Percentiles rank a stretch among this genome's conserved stretches.
These are phyloP conservation scores for Obba rivulosa DNA, from an alignment of 768 basidiomycete genomes.

Conservation along the genomic window DNA sequence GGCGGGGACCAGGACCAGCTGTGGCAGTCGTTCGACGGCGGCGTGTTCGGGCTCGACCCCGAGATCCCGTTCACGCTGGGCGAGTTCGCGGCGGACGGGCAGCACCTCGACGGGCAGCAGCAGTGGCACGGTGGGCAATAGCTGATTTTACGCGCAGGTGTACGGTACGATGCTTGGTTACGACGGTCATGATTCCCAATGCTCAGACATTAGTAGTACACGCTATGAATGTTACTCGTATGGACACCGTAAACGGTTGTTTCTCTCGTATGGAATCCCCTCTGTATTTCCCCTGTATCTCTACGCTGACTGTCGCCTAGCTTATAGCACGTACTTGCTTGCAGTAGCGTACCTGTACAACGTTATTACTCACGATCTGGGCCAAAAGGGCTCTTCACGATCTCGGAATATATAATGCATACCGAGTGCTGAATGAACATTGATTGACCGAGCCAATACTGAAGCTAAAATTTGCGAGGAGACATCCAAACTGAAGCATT, in stretches of 20 bases:
- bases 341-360: not conserved
- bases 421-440: too few relatives aligned
- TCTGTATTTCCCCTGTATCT: conserved; percentile 1
- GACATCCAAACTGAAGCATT: too few relatives aligned
- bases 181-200: too few relatives aligned
- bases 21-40: conserved; percentile 61
- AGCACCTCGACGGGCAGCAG: conserved; percentile 4
- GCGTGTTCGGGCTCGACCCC: conserved; percentile 71
- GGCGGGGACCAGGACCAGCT: conserved; percentile 25
- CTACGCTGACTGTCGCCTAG: not conserved
- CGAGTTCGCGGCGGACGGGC: conserved; percentile 24
- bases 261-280: not conserved
- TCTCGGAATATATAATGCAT: too few relatives aligned
- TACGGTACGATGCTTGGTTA: too few relatives aligned
- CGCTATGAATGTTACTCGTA: too few relatives aligned
- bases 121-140: too few relatives aligned
- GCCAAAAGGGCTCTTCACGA: not conserved
- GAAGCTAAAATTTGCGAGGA: too few relatives aligned
- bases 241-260: too few relatives aligned
- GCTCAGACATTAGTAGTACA: too few relatives aligned
- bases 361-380: not conserved
- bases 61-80: conserved; percentile 66
- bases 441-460: too few relatives aligned
- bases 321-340: not conserved
- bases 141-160: too few relatives aligned